Evolutionary conservation across 306 rosid species (phyloP).

Genomic region (Psophocarpus tetragonolobus): DNA sequence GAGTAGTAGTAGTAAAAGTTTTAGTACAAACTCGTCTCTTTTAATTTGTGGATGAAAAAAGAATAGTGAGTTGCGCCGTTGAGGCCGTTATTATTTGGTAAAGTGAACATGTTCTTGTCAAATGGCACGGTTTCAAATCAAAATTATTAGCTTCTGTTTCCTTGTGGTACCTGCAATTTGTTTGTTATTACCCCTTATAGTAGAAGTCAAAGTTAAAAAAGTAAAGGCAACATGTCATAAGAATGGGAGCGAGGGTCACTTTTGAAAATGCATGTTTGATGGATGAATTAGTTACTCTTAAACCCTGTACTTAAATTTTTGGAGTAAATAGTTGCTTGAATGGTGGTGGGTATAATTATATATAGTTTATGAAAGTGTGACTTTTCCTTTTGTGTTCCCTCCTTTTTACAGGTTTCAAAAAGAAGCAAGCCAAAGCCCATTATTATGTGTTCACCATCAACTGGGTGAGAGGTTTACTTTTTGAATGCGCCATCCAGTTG

Average conservation of each 20-base stretch:
- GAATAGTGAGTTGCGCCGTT: conserved; percentile 41
- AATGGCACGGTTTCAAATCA: conserved; percentile 24
- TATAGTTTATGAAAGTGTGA: background rate
- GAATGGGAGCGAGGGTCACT: background rate
- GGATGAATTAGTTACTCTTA: background rate
- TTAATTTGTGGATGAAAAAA: background rate
- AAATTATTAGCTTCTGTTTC: conserved; percentile 14
- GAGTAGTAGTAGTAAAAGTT: background rate
- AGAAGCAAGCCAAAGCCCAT: background rate
- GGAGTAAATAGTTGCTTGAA: conserved; percentile 40
- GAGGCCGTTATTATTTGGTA: conserved; percentile 37
- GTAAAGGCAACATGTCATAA: background rate
- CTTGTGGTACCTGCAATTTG: background rate
- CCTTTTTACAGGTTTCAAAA: background rate
- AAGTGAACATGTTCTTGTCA: conserved; percentile 7
- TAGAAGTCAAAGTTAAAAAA: conserved; percentile 21
- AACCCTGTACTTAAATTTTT: conserved; percentile 19
- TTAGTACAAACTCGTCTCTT: background rate
- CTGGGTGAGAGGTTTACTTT: too few relatives aligned
- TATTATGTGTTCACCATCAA: too few relatives aligned
- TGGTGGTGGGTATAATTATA: conserved; percentile 26
- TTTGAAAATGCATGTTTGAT: background rate
- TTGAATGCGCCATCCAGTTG: background rate
- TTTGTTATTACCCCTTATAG: background rate
- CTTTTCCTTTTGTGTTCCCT: background rate